phyloP scores from a whole-genome alignment of 2,329 filamentous ascomycete species.

The Talaromyces verruculosus region DNA sequence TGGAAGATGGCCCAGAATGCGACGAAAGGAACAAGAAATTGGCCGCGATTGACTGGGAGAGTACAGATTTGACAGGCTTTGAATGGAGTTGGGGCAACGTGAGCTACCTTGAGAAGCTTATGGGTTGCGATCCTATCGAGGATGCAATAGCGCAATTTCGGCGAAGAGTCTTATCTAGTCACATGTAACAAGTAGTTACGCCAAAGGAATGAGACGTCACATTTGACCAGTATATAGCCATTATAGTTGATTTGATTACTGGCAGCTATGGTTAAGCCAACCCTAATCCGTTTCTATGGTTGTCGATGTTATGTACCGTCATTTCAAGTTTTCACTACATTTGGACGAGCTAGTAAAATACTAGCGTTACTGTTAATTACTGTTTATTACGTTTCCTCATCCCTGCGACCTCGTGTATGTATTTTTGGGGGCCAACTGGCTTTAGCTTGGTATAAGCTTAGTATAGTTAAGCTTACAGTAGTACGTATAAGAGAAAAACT shows the following conservation, averaged over 20 bases:
- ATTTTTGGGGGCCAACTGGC: background rate
- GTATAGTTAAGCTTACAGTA: too few relatives aligned
- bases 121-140: background rate
- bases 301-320: background rate
- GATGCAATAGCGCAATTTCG: background rate
- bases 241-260: background rate
- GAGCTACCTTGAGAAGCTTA: background rate
- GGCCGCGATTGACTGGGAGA: background rate
- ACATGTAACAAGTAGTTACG: background rate
- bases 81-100: background rate
- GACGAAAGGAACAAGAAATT: slow-evolving; percentile 38
- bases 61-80: background rate
- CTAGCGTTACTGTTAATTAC: background rate
- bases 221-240: background rate
- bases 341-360: background rate
- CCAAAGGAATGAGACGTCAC: background rate
- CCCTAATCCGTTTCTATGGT: background rate
- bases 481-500: background rate
- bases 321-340: background rate
- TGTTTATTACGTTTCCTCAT: background rate
- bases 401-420: background rate
- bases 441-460: background rate
- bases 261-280: background rate
- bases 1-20: slow-evolving; percentile 31
- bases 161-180: background rate